phyloP scores from a whole-genome alignment of 805 yeast species.

The Wickerhamiella brachini region DNA sequence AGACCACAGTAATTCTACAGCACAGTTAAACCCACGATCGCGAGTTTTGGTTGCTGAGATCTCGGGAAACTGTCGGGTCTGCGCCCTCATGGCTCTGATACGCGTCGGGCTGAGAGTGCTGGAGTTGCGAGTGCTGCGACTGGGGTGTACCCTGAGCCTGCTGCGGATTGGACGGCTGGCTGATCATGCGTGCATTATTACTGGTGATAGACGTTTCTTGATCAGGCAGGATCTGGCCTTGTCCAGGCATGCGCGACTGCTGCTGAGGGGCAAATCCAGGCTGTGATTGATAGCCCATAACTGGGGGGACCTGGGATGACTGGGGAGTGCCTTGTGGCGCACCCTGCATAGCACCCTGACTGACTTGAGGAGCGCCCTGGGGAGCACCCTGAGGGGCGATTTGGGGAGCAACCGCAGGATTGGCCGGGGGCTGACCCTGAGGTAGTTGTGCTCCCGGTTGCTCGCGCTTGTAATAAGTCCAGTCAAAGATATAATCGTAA shows the following conservation, averaged over 20 bases:
- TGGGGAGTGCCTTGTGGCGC: background rate
- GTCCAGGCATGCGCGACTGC: background rate
- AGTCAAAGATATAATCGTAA: constrained; percentile 90
- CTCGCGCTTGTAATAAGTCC: constrained; percentile 35
- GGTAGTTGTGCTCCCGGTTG: background rate
- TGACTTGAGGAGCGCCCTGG: background rate
- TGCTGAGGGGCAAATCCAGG: background rate
- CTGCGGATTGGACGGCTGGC: background rate
- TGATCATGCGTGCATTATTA: background rate
- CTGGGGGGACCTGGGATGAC: no score
- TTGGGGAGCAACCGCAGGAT: background rate
- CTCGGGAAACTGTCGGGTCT: background rate
- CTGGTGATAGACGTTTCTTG: background rate
- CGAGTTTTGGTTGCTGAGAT: background rate
- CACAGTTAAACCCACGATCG: background rate
- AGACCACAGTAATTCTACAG: background rate
- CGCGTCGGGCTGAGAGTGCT: background rate
- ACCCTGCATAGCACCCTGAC: background rate
- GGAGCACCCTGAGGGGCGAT: no score
- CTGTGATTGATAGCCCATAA: no score
- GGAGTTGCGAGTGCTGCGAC: background rate
- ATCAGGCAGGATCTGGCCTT: background rate
- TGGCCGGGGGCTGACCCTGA: background rate
- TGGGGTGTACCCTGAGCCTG: background rate
- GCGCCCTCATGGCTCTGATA: background rate